A percentile compares a stretch with the other conserved stretches of the same genome.
Conservation (phyloP, 1,284 basidiomycete species). For the Naganishia cerealis region DNA sequence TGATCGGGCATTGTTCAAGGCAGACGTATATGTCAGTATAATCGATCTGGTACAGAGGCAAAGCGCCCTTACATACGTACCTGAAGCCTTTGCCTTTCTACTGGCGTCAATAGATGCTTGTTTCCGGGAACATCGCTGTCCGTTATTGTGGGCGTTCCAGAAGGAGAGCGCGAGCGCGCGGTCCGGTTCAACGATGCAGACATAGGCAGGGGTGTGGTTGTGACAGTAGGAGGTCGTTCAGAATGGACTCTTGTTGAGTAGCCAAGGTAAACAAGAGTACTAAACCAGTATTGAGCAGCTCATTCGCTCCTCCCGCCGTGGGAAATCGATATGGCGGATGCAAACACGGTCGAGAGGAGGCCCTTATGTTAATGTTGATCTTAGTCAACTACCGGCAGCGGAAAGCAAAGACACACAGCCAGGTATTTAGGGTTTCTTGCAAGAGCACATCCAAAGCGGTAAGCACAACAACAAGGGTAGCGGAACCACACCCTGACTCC, state of each 20-base stretch:
- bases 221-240: neutral
- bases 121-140: slow-evolving; percentile 26
- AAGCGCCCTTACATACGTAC: slow-evolving; percentile 32
- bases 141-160: slow-evolving; percentile 6
- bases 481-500: neutral
- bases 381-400: neutral
- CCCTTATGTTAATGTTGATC: neutral
- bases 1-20: neutral
- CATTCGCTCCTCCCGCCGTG: neutral
- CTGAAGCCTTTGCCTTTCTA: slow-evolving; percentile 42
- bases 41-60: neutral
- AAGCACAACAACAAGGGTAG: neutral
- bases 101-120: slow-evolving; percentile 40
- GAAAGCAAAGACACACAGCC: too few relatives aligned
- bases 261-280: neutral
- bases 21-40: neutral
- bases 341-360: neutral
- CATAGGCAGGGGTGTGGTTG: neutral
- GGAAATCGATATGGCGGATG: slow-evolving; percentile 17
- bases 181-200: neutral
- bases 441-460: neutral
- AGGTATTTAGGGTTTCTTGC: too few relatives aligned
- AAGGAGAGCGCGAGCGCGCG: slow-evolving; percentile 17
- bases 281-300: too few relatives aligned
- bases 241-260: neutral